These are phyloP conservation scores for Penicillium robsamsonii DNA, from an alignment of 495 filamentous ascomycete genomes.

Conservation along the genomic window DNA sequence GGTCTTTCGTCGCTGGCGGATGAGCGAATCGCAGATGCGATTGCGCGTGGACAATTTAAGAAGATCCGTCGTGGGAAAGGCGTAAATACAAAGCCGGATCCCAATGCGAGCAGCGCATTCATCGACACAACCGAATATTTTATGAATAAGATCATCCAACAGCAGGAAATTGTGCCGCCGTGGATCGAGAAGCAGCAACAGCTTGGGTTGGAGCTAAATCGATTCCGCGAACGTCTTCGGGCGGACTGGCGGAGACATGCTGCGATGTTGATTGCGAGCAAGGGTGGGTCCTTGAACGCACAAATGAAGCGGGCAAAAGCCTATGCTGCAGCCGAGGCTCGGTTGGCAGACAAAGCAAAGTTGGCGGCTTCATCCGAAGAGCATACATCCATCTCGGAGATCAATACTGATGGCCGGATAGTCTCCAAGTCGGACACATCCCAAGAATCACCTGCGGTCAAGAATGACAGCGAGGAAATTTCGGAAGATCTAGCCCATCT, in stretches of 20 bases:
- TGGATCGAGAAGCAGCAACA: slow-evolving; percentile 98
- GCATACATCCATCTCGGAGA: slow-evolving; percentile 18
- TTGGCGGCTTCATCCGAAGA: slow-evolving; percentile 44
- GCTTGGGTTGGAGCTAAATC: slow-evolving; percentile 61
- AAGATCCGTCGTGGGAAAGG: slow-evolving; percentile 80
- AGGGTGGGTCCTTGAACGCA: slow-evolving; percentile 72
- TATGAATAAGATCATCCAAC: slow-evolving; percentile 97
- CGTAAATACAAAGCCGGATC: slow-evolving; percentile 65
- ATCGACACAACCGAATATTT: slow-evolving; percentile 97
- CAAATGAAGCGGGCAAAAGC: slow-evolving; percentile 70
- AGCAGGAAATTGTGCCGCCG: slow-evolving; percentile 64
- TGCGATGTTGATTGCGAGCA: slow-evolving; percentile 72
- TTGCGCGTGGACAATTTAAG: slow-evolving; percentile 87
- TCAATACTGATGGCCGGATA: slow-evolving; percentile 29
- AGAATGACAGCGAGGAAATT: neutral
- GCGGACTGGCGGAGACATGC: slow-evolving; percentile 88
- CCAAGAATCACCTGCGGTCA: slow-evolving; percentile 10
- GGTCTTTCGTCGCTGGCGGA: slow-evolving; percentile 84
- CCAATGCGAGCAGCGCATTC: slow-evolving; percentile 82
- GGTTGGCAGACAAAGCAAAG: slow-evolving; percentile 44
- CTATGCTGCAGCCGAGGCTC: slow-evolving; percentile 71
- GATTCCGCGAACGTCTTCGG: slow-evolving; percentile 72
- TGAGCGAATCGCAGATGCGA: slow-evolving; percentile 91
- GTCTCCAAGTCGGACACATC: slow-evolving; percentile 12
- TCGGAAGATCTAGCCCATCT: slow-evolving; percentile 35